Conservation (phyloP, 2,329 filamentous ascomycete species). For the Fusarium dlaminii region DNA sequence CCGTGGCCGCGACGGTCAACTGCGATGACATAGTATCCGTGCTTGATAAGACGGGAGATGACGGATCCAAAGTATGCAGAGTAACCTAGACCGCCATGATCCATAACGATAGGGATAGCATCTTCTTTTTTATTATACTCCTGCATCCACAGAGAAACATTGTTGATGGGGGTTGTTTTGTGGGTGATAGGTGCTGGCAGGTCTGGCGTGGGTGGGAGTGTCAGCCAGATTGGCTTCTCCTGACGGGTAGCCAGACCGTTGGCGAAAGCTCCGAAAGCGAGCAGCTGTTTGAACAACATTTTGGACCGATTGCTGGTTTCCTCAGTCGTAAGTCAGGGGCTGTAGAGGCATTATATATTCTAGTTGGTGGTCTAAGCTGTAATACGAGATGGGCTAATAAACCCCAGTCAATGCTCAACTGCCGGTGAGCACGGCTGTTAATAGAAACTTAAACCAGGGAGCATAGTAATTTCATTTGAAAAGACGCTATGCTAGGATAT, state of each 20-base stretch:
- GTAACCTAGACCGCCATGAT: slow-evolving; percentile 54
- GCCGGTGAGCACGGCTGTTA: background rate
- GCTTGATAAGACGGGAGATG: slow-evolving; percentile 46
- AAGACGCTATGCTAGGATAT: background rate
- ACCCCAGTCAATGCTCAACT: background rate
- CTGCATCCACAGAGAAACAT: slow-evolving; percentile 53
- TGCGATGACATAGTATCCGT: slow-evolving; percentile 51
- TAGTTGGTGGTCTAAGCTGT: background rate
- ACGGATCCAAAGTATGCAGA: slow-evolving; percentile 53
- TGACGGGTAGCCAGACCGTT: slow-evolving; percentile 40
- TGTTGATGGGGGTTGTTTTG: slow-evolving; percentile 45
- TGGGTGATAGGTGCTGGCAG: slow-evolving; percentile 49
- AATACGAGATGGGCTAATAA: slow-evolving; percentile 3
- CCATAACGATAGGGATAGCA: slow-evolving; percentile 49
- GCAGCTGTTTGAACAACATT: slow-evolving; percentile 12
- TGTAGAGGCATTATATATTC: background rate
- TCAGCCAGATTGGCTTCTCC: slow-evolving; percentile 43
- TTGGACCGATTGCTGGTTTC: background rate
- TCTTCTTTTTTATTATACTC: slow-evolving; percentile 51
- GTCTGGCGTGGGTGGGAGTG: slow-evolving; percentile 50
- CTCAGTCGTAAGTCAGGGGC: rapidly evolving
- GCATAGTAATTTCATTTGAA: background rate
- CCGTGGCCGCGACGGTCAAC: slow-evolving; percentile 55
- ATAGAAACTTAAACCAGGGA: background rate
- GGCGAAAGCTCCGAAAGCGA: slow-evolving; percentile 14